These are phyloP conservation scores for Trichophyton simii DNA, from an alignment of 2,329 filamentous ascomycete species.

Conservation along the genomic window DNA sequence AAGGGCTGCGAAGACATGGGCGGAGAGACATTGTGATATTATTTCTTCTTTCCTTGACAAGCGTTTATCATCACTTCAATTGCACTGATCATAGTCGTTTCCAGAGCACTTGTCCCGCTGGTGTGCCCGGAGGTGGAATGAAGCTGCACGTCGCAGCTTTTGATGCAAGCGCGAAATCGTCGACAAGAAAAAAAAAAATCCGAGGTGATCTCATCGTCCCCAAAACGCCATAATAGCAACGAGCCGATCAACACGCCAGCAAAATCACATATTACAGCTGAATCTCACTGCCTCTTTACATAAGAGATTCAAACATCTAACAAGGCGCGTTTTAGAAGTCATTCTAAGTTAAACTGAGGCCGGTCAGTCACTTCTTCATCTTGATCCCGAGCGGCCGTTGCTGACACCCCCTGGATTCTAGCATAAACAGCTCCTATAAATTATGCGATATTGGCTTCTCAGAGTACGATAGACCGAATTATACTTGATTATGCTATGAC, in stretches of 20 bases:
- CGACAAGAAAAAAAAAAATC: not conserved
- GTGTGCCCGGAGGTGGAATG: not conserved
- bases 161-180: not conserved
- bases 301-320: not conserved
- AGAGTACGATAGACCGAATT: not conserved
- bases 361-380: not conserved
- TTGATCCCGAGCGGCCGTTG: not conserved
- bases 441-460: not conserved
- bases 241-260: not conserved
- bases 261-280: not conserved
- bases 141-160: not conserved
- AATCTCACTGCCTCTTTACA: not conserved
- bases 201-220: not conserved
- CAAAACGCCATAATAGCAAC: not conserved
- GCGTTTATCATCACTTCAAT: not conserved
- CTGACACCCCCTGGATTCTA: not conserved
- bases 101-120: not conserved
- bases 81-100: not conserved
- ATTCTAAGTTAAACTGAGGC: not conserved
- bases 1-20: constrained; percentile 10
- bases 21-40: constrained; percentile 19
- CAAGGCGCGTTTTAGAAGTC: not conserved
- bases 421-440: not conserved
- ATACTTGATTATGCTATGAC: not conserved
- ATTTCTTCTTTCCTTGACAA: not conserved